Evolutionary conservation across 805 yeast species (phyloP), one percentile per base, ranked within the genome.

Genomic region (Wickerhamiella cacticola): DNA sequence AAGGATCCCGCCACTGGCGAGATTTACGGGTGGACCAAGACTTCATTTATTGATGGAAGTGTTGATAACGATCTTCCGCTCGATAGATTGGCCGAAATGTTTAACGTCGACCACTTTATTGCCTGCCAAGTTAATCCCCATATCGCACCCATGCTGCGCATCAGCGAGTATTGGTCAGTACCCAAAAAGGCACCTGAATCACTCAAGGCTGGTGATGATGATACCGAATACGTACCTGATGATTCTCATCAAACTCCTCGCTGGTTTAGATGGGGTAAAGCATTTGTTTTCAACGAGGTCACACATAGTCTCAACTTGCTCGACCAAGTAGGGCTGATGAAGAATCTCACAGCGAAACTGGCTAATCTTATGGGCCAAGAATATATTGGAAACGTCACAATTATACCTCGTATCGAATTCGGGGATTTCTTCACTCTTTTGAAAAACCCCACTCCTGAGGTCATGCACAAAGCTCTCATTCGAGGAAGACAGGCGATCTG

Each of bases 81-180:
- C 23, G 73, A 94, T 1, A 73, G 96, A 55, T 69, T 92, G 19
- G 81, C 94, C 18, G 98, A 92, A 61, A 87, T 92, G 95, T 92
- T 92, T 63, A 89, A 92, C 59, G 96, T 92, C 25, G 95, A 92
- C 61, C 96, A 92, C 63, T 88, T 92, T 52, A 87, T 92, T 56
- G 98, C 96, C 0, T 89, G 95, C 41, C 99, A 92, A 62, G 98
- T 92, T 1, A 92, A 92, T 59, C 94, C 96, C 0, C 98, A 92
- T 61, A 94, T 92, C 13, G 84, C 83, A 2, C 98, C 98, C 0
- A 73, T 89, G 45, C 69, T 92, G 56, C 52, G 53, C 15, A 31
- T 61, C n/a, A 48, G 55, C 6, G 59, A 58, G 36, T 34, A 76
- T 51, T 65, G 47, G 47, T 19, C 41, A 73, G 34, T 73, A 75